Evolutionary conservation across 306 rosid species (phyloP).

Genomic region (Begonia peltatifolia): DNA sequence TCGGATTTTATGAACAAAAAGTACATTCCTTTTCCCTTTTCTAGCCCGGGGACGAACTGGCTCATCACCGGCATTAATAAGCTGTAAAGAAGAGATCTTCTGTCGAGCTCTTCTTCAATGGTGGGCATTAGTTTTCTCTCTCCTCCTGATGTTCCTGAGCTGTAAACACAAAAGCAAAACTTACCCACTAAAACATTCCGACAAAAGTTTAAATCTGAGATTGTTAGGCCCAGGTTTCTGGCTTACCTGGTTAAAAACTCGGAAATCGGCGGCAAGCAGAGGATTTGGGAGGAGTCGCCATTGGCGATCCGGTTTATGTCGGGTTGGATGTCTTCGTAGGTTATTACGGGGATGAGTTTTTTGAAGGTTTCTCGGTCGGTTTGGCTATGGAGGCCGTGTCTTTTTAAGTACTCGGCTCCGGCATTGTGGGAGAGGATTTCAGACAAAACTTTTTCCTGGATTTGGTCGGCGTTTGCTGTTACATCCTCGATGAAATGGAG

Average conservation of each 20-base stretch:
- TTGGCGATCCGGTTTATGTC: conserved; percentile 45
- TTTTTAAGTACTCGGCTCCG: conserved; percentile 33
- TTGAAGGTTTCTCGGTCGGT: conserved; percentile 30
- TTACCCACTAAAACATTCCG: too few relatives aligned
- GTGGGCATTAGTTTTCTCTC: conserved; percentile 57
- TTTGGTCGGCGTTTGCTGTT: conserved; percentile 31
- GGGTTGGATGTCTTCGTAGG: conserved; percentile 39
- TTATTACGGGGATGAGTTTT: conserved; percentile 34
- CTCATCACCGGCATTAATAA: conserved; percentile 42
- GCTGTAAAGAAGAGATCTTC: conserved; percentile 30
- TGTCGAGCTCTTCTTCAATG: conserved; percentile 32
- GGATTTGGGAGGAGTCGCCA: conserved; percentile 42
- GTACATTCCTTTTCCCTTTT: conserved; percentile 50
- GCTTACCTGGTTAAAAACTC: conserved; percentile 56
- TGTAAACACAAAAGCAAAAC: conserved; percentile 1
- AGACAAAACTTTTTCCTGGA: conserved; percentile 27
- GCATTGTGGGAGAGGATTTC: conserved; percentile 42
- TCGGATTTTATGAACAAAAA: conserved; percentile 33
- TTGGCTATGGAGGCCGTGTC: conserved; percentile 26
- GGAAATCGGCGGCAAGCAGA: conserved; percentile 46
- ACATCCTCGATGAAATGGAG: conserved; percentile 36
- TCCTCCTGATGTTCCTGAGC: conserved; percentile 56
- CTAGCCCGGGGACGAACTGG: conserved; percentile 32
- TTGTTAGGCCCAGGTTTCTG: neutral
- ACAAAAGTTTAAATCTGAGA: too few relatives aligned